Conservation (phyloP, 2,329 filamentous ascomycete species). For the Cytospora piceicola region DNA sequence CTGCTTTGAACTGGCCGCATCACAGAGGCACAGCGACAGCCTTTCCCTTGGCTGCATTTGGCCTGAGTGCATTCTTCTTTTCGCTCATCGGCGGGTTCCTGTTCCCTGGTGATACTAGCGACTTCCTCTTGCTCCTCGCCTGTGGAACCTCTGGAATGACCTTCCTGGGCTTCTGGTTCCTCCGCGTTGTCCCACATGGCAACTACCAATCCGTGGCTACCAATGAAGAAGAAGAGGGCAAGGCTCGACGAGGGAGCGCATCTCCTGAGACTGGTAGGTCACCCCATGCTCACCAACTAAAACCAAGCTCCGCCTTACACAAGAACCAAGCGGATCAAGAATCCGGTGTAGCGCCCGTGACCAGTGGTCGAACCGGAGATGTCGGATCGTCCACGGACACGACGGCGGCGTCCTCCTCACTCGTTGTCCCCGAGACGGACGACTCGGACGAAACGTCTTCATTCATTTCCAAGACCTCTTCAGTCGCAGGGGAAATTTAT, state of each 20-base stretch:
- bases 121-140: constrained; percentile 79
- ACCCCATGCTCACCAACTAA: constrained; percentile 42
- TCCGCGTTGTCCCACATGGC: constrained; percentile 70
- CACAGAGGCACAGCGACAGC: constrained; percentile 93
- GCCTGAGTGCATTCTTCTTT: constrained; percentile 95
- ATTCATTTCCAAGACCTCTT: constrained; percentile 70
- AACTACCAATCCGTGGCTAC: constrained; percentile 60
- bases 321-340: constrained; percentile 34
- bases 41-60: constrained; percentile 90
- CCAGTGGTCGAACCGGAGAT: constrained; percentile 28
- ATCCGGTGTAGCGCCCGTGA: constrained; percentile 21
- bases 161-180: constrained; percentile 80
- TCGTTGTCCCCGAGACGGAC: constrained; percentile 37
- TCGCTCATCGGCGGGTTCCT: constrained; percentile 75
- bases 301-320: constrained; percentile 38
- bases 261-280: constrained; percentile 48
- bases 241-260: constrained; percentile 45
- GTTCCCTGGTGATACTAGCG: constrained; percentile 81
- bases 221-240: constrained; percentile 37
- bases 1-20: constrained; percentile 87
- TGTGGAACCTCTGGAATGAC: constrained; percentile 78
- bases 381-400: constrained; percentile 31
- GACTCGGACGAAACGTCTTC: constrained; percentile 77
- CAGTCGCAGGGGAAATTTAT: constrained; percentile 54
- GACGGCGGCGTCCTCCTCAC: constrained; percentile 31